phyloP scores from a whole-genome alignment of 2,329 filamentous ascomycete species.

The Rutstroemia sp. region DNA sequence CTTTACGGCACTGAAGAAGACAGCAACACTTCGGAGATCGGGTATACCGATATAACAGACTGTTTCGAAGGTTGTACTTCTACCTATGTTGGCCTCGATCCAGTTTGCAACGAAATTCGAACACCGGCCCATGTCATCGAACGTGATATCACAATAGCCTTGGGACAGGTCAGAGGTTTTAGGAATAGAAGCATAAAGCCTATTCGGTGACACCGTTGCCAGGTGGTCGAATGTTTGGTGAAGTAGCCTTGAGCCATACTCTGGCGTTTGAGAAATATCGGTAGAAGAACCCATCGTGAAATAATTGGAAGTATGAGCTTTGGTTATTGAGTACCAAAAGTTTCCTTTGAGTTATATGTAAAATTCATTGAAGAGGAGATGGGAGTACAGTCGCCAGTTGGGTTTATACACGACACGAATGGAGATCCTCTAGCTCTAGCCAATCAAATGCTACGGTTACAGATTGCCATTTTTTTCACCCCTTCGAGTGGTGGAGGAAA shows the following conservation, averaged over 20 bases:
- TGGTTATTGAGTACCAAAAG: not conserved
- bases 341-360: too few species aligned
- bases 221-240: not conserved
- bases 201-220: not conserved
- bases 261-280: not conserved
- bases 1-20: conserved; percentile 7
- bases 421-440: too few species aligned
- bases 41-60: conserved; percentile 36
- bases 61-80: conserved; percentile 19
- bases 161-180: not conserved
- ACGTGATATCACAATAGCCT: conserved; percentile 13
- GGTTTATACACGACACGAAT: too few species aligned
- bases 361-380: too few species aligned
- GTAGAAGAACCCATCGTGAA: not conserved
- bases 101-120: conserved; percentile 13
- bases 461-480: too few species aligned
- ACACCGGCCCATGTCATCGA: conserved; percentile 12
- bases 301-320: not conserved
- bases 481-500: too few species aligned
- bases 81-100: conserved; percentile 15
- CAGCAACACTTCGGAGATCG: conserved; percentile 5
- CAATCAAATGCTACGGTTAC: too few species aligned
- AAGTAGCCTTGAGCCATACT: not conserved
- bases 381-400: too few species aligned
- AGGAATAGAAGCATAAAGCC: not conserved